Evolutionary conservation across 257 asterid species (phyloP), one percentile per base, ranked within the genome.

Genomic region (Thymus quinquecostatus): DNA sequence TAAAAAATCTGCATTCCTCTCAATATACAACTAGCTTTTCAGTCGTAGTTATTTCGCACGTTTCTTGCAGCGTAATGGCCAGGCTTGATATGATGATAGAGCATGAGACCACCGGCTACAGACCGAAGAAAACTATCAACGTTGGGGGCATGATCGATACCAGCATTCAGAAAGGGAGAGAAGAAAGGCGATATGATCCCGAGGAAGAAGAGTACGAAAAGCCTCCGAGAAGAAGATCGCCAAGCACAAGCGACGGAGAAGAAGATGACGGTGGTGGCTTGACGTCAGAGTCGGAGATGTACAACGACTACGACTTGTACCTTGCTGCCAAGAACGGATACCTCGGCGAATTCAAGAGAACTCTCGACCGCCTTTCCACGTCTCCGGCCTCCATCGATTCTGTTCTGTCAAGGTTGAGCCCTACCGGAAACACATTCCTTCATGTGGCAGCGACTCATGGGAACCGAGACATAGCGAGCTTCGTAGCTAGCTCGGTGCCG

Each of bases 401-500:
- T 2, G 47, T 73, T 4, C 49, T 73, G 65, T 41, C 36, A 29
- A 48, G 73, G 33, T n/a, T 69, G 14, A 78, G 60, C 41, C 82
- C 73, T 28, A 43, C 38, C 27, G 72, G 75, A 57, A 78, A 73
- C 13, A 72, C 75, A 6, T 34, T 67, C 8, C 33, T 68, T 72
- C 82, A 78, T 14, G 32, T 78, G 2, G 79, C 82, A 47, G 71
- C 75, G 2, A 69, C 28, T 34, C 64, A 73, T 68, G 82, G 82
- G 5, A 61, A 63, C 8, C 2, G 38, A 14, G 29, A n/a, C 29
- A 7, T 62, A 67, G 76, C 48, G 0, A 8, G 21, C 7, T 63
- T 67, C 47, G 55, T 73, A 54, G 58, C 59, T 53, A 53, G 12
- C 33, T 8, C 1, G 36, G 4, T 28, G 4, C 79, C 82, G 8